These are phyloP conservation scores for Calvatia gigantea DNA, from an alignment of 768 basidiomycete genomes.

Conservation along the genomic window DNA sequence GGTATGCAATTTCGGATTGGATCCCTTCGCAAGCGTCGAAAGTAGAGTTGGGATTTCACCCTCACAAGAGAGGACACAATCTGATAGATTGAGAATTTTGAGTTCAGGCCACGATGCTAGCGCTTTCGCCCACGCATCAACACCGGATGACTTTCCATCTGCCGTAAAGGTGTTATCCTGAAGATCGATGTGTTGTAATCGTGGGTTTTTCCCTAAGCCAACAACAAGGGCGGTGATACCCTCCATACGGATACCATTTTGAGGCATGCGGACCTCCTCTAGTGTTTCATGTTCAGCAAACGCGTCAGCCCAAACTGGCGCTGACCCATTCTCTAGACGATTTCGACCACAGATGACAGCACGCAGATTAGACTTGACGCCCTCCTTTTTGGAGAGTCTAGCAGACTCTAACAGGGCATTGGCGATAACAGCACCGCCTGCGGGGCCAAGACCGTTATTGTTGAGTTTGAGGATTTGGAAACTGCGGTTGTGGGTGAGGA, in stretches of 20 bases:
- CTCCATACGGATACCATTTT: conserved; percentile 95
- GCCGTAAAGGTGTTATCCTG: conserved; percentile 86
- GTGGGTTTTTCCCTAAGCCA: conserved; percentile 66
- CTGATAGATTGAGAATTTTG: conserved; percentile 82
- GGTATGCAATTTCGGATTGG: conserved; percentile 68
- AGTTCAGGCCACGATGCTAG: conserved; percentile 71
- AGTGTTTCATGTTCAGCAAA: conserved; percentile 83
- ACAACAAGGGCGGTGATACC: conserved; percentile 78
- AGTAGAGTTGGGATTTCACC: conserved; percentile 73
- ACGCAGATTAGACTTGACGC: conserved; percentile 67
- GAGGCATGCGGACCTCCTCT: conserved; percentile 87
- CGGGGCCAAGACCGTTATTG: conserved; percentile 95
- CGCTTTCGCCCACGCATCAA: conserved; percentile 59
- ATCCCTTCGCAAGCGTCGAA: conserved; percentile 58
- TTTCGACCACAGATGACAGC: conserved; percentile 92
- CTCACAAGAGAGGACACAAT: conserved; percentile 83
- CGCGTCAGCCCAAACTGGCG: conserved; percentile 79
- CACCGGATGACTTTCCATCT: conserved; percentile 47
- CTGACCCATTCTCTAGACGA: conserved; percentile 90
- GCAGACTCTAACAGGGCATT: conserved; percentile 80
- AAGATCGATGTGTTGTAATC: conserved; percentile 77
- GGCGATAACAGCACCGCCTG: conserved; percentile 83
- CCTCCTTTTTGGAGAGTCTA: conserved; percentile 57
- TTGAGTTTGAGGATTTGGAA: conserved; percentile 87
- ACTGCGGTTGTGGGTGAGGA: conserved; percentile 78